Base-by-base conservation (phyloP, 2,329 filamentous ascomycete species). In the Gaeumannomyces sp. region DNA sequence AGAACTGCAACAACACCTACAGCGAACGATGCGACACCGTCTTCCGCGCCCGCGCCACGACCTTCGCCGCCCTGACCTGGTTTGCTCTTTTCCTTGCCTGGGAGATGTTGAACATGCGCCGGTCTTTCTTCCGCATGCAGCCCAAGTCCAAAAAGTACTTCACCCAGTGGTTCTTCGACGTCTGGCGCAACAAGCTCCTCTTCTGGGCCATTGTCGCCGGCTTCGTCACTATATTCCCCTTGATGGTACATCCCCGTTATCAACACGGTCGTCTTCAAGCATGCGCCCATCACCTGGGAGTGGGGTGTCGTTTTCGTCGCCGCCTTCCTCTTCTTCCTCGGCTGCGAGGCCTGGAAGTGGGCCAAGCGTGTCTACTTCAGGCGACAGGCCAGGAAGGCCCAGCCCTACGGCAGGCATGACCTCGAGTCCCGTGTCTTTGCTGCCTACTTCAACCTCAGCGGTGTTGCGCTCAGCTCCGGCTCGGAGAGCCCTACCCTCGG, bases 121-220 rank as follows among this genome's bases (percentile, higher is more conserved):
- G 85, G 61, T 84, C 81, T n/a, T 87, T 89, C 77, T 89, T 89
- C 80, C 79, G 81, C 68, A 86, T 89, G 82, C 81, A 87, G 68
- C 28, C 29, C 10, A 59, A 45, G 22, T 27, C 35, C 25, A 75
- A 76, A 29, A 81, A 80, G 16, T 82, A 83, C 69, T 80, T 83
- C 67, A 83, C 81, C 0, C 81, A 87, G 67, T 88, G 85, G 85
- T 79, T 85, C 69, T 69, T 78, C 65, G 84, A 87, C 69, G 79
- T 88, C 59, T 87, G 85, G 85, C 75, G 81, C 65, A 89, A 89
- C 75, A 78, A 85, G 71, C 87, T 89, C 75, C 75, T 86, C n/a
- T 86, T 85, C 76, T 85, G 77, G 74, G 78, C 82, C 33, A 78
- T 86, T 67, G 68, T 72, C 29, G 63, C 74, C 56, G 75, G 75